Base-by-base conservation (phyloP, 2,329 filamentous ascomycete genomes). In the Pseudogymnoascus sp. region DNA sequence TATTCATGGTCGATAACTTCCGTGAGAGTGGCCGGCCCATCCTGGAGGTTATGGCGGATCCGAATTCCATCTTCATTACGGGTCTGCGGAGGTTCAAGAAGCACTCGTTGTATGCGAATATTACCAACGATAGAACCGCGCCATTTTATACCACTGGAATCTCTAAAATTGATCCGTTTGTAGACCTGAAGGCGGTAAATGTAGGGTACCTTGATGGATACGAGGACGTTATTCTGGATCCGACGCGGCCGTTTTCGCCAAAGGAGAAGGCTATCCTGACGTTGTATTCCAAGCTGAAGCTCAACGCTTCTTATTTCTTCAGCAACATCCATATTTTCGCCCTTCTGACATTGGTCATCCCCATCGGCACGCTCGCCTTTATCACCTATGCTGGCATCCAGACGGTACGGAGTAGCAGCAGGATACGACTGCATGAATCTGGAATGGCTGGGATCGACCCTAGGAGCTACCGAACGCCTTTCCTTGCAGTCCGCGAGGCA, bases 1-100 rank as follows among this genome's bases (percentile, higher is more conserved):
- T 97, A 8, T 97, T 97, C 72, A 85, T 85, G 61, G 88, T 94
- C 63, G 93, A 97, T 75, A 78, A 81, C 4, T 97, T 97, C 73
- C 85, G 91, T 62, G 85, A 90, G 64, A 96, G 90, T 0, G 86
- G 84, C n/a, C 82, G 86, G 39, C 90, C 92, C 0, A 78, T 97
- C 8, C 81, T 97, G 18, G 81, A 88, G 57, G 80, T 97, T 8
- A 79, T 97, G 30, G 89, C 92, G 5, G 92, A 96, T 65, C 86
- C 88, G 0, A 81, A 87, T 58, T 92, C 89, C 64, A 89, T 96
- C 66, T 97, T 97, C 75, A 88, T 96, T 68, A 83, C 83, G 32
- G 92, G 86, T 0, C 78, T 97, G 50, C 81, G 83, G 63, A 81
- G 79, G 66, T 97, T 97, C 76, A 83, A 86, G 71, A 81, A 89